Percentiles rank a stretch among this genome's conserved stretches.
These are phyloP conservation scores for Lepraria neglecta DNA, from an alignment of 495 filamentous ascomycete genomes.

Conservation along the genomic window DNA sequence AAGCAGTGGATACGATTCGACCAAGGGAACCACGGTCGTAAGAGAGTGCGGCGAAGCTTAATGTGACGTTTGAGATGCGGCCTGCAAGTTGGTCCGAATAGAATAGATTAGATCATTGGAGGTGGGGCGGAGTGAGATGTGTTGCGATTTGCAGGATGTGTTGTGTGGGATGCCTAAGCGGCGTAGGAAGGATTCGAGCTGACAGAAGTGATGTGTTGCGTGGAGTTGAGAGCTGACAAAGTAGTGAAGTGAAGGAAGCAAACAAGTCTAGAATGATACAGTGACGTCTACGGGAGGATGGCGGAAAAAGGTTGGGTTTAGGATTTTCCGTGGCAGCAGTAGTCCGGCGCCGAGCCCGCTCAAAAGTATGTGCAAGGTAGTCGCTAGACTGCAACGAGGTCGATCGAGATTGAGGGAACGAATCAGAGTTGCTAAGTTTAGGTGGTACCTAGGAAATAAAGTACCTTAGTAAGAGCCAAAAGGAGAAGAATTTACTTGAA, in stretches of 20 bases:
- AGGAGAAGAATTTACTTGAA: too few relatives aligned
- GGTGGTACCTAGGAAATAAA: constrained; percentile 6
- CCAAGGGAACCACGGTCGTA: background rate
- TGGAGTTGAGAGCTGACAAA: background rate
- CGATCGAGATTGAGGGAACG: background rate
- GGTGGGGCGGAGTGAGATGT: background rate
- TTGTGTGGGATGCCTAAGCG: constrained; percentile 5
- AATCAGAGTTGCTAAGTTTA: constrained; percentile 4
- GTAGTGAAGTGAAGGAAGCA: background rate
- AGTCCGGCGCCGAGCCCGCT: background rate
- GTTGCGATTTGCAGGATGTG: background rate
- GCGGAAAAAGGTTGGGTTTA: background rate
- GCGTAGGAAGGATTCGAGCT: constrained; percentile 4
- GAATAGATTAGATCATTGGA: background rate
- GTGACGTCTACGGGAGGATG: constrained; percentile 1
- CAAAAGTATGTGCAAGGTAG: background rate
- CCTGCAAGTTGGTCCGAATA: background rate
- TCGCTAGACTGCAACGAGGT: background rate
- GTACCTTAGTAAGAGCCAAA: background rate
- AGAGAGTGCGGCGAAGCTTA: background rate
- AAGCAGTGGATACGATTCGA: constrained; percentile 10
- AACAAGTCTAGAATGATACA: background rate
- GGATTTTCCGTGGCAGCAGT: constrained; percentile 8
- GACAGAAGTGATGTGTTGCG: background rate
- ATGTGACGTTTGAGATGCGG: background rate